phyloP scores from a whole-genome alignment of 495 filamentous ascomycete species.

The Penicillium atrosanguineum region DNA sequence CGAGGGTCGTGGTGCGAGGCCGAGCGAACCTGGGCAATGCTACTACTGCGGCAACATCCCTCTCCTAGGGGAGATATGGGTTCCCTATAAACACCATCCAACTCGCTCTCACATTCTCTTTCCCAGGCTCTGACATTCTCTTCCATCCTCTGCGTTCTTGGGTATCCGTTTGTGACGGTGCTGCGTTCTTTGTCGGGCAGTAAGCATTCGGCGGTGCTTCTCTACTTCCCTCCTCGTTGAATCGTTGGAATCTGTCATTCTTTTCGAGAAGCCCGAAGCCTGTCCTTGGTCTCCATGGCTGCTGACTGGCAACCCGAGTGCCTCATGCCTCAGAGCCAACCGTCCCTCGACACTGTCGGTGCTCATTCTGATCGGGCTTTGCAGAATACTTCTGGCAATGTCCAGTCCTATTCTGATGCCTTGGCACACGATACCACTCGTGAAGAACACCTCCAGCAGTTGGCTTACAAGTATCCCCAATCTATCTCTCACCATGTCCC shows the following conservation, averaged over 20 bases:
- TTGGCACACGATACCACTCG: constrained; percentile 30
- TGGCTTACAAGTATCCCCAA: constrained; percentile 43
- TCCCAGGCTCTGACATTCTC: constrained; percentile 51
- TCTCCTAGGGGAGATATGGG: constrained; percentile 37
- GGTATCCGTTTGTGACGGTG: constrained; percentile 36
- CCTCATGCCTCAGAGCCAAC: constrained; percentile 42
- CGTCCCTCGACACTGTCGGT: constrained; percentile 38
- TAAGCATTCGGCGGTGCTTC: constrained; percentile 41
- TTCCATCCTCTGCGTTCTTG: constrained; percentile 41
- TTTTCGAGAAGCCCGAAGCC: constrained; percentile 44
- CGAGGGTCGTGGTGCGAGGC: constrained; percentile 38
- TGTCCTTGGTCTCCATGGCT: constrained; percentile 50
- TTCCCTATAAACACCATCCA: constrained; percentile 51
- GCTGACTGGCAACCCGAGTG: constrained; percentile 48
- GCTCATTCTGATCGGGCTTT: constrained; percentile 44
- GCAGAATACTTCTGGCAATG: constrained; percentile 50
- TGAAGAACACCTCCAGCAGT: constrained; percentile 41
- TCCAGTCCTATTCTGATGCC: constrained; percentile 44
- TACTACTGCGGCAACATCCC: constrained; percentile 34
- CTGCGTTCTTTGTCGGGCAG: constrained; percentile 46
- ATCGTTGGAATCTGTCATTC: constrained; percentile 53
- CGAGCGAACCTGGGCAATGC: constrained; percentile 42
- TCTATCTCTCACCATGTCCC: constrained; percentile 33
- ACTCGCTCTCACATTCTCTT: constrained; percentile 59
- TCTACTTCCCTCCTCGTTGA: constrained; percentile 35